Conservation (phyloP, 2,329 filamentous ascomycete genomes). For the Exophiala phaeomuriformis region DNA sequence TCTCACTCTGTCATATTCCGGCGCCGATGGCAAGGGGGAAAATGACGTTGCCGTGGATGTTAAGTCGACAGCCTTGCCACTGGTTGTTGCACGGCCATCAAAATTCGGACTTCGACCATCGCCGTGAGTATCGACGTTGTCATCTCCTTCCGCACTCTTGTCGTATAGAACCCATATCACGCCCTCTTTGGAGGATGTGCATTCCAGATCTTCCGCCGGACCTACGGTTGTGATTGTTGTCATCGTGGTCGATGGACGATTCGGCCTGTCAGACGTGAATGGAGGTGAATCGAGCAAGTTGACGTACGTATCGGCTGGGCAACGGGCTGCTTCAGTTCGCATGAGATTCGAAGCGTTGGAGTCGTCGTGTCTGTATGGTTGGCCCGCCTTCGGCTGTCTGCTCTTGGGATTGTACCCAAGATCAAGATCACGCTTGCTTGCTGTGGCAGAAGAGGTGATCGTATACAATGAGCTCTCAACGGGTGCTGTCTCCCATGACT, state of each 20-base stretch:
- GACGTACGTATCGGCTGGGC: constrained; percentile 14
- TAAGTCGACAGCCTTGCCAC: no score
- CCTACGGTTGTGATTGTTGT: background rate
- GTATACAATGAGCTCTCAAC: background rate
- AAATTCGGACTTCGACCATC: no score
- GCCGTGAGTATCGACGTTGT: no score
- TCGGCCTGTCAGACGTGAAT: background rate
- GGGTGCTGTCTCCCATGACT: constrained; percentile 9
- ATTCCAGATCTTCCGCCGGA: no score
- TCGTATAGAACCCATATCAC: no score
- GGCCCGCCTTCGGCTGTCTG: background rate
- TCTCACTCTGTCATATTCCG: no score
- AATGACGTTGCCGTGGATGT: no score
- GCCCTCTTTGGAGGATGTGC: no score
- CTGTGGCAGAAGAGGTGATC: background rate
- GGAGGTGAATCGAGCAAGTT: constrained; percentile 4
- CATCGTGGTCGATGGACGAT: background rate
- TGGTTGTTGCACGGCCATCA: no score
- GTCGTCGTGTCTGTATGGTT: background rate
- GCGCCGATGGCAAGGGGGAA: no score
- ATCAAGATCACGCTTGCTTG: background rate
- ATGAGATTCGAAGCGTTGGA: no score
- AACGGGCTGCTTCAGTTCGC: background rate
- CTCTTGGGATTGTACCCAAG: background rate
- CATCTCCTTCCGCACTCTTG: no score